Evolutionary conservation across 1,284 basidiomycete genomes (phyloP).

Genomic region (Taiwanofungus camphoratus): DNA sequence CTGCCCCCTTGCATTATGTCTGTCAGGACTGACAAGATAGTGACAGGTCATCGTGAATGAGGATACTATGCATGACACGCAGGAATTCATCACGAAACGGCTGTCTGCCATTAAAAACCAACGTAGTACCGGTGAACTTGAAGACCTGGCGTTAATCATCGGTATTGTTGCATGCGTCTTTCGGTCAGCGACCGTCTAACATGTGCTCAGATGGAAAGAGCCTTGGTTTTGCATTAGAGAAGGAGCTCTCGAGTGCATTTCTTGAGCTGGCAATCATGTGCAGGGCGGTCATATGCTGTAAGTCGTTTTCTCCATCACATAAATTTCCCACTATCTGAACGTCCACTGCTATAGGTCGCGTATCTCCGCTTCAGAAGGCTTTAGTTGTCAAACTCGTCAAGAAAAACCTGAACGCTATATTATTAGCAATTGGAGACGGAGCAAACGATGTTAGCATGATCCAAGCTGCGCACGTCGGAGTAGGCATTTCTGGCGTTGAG

Average conservation of each 20-base stretch:
- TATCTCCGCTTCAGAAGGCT: slow-evolving; percentile 97
- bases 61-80: slow-evolving; percentile 76
- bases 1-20: slow-evolving; percentile 5
- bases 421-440: slow-evolving; percentile 95
- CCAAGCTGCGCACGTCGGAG: slow-evolving; percentile 94
- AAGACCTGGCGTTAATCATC: slow-evolving; percentile 93
- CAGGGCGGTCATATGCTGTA: slow-evolving; percentile 97
- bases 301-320: slow-evolving; percentile 24
- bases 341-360: slow-evolving; percentile 60
- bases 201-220: slow-evolving; percentile 82
- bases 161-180: slow-evolving; percentile 39
- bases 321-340: background rate
- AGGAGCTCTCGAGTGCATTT: slow-evolving; percentile 85
- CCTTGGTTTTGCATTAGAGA: slow-evolving; percentile 88
- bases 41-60: slow-evolving; percentile 94
- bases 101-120: slow-evolving; percentile 92
- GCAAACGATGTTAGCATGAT: slow-evolving; percentile 98
- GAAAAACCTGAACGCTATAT: slow-evolving; percentile 87
- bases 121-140: slow-evolving; percentile 83
- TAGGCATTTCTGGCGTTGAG: slow-evolving; percentile 98
- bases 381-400: slow-evolving; percentile 98
- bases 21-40: too few relatives aligned
- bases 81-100: slow-evolving; percentile 84
- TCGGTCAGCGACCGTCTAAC: background rate
- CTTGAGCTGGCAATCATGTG: slow-evolving; percentile 97